Evolutionary conservation across 345 rosid species (phyloP).

Genomic region (Corchorus capsularis): DNA sequence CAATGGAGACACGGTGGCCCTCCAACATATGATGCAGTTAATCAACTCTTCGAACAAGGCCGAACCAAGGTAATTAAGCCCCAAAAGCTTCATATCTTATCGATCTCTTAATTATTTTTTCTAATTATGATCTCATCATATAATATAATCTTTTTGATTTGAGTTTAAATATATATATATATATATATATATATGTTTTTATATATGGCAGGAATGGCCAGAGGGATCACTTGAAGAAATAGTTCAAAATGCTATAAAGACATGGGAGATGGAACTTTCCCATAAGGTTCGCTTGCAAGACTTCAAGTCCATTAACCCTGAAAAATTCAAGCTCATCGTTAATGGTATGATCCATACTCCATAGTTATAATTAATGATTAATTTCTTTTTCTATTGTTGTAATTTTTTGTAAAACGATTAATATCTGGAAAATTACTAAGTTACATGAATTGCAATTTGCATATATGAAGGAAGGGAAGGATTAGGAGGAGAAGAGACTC

Average conservation of each 20-base stretch:
- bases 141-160: background rate
- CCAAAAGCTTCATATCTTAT: background rate
- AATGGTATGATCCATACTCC: constrained; percentile 49
- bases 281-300: constrained; percentile 70
- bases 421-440: background rate
- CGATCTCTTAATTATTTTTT: background rate
- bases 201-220: constrained; percentile 72
- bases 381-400: too few species aligned
- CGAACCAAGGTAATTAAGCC: constrained; percentile 50
- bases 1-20: constrained; percentile 71
- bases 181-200: too few species aligned
- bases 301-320: constrained; percentile 69
- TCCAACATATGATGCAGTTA: constrained; percentile 53
- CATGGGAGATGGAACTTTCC: constrained; percentile 91
- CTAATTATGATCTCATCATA: background rate
- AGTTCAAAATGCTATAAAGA: constrained; percentile 76
- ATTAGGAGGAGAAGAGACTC: constrained; percentile 63
- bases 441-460: background rate
- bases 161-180: background rate
- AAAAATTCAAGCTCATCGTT: constrained; percentile 68
- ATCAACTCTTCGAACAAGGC: constrained; percentile 72
- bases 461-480: constrained; percentile 62
- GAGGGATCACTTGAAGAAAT: constrained; percentile 75
- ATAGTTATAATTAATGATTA: too few species aligned
- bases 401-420: too few species aligned